Conservation (phyloP, 148 eudicot species). For the Hydrangea macrophylla region DNA sequence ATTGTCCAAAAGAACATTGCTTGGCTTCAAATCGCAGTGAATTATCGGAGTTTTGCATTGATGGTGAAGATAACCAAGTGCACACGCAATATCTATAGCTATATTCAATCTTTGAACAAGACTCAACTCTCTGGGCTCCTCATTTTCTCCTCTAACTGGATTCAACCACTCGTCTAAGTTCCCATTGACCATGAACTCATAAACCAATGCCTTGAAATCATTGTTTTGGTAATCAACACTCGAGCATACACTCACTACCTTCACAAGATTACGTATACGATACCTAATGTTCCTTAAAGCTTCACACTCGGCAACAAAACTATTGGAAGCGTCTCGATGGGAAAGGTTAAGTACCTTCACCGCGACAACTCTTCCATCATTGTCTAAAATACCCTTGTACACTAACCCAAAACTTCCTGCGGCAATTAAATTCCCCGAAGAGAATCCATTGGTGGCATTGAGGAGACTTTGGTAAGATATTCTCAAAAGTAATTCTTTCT, state of each 20-base stretch:
- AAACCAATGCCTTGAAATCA: conserved; percentile 15
- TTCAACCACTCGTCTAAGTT: conserved; percentile 12
- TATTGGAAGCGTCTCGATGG: conserved; percentile 15
- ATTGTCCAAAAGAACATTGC: conserved; percentile 11
- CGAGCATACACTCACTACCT: conserved; percentile 13
- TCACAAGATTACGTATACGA: conserved; percentile 18
- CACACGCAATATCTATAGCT: conserved; percentile 15
- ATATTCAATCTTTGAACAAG: conserved; percentile 12
- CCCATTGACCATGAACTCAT: conserved; percentile 18
- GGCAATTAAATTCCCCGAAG: conserved; percentile 12
- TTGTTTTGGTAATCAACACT: conserved; percentile 8
- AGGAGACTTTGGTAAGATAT: too few species aligned
- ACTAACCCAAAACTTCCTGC: conserved; percentile 22
- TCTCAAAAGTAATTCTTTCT: too few species aligned
- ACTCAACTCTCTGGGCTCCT: background rate
- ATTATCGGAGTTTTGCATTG: conserved; percentile 7
- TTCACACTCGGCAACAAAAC: conserved; percentile 19
- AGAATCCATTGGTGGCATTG: too few species aligned
- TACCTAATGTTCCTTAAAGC: conserved; percentile 20
- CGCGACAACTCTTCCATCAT: conserved; percentile 10
- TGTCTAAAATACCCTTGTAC: conserved; percentile 7
- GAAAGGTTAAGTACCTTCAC: conserved; percentile 19
- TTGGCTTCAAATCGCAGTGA: conserved; percentile 19
- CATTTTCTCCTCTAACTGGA: background rate
- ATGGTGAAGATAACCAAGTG: conserved; percentile 18